Evolutionary conservation across 495 filamentous ascomycete species (phyloP).

Genomic region (Aspergillus kassunensis): DNA sequence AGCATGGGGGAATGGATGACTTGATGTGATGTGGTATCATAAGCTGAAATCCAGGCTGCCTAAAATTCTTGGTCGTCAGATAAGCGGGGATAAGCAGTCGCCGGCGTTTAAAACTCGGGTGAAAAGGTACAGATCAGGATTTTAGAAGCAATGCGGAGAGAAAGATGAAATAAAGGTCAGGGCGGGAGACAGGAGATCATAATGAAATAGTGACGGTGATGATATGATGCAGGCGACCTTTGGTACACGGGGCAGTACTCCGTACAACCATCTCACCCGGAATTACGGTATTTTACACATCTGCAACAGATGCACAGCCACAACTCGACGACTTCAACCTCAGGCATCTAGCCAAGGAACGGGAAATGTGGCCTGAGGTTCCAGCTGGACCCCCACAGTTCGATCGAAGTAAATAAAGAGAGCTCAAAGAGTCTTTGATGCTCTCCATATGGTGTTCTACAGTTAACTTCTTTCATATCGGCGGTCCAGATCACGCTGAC

Average conservation of each 20-base stretch:
- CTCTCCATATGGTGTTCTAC: no score
- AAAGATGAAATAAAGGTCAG: neutral
- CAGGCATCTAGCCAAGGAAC: slow-evolving; percentile 4
- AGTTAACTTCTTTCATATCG: no score
- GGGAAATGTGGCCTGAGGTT: slow-evolving; percentile 6
- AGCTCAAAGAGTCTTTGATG: no score
- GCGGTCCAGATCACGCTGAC: slow-evolving; percentile 4
- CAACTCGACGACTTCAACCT: no score
- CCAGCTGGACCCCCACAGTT: neutral
- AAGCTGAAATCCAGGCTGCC: slow-evolving; percentile 4
- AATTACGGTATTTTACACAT: no score
- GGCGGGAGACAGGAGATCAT: no score
- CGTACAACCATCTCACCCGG: no score
- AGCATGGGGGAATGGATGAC: slow-evolving; percentile 11
- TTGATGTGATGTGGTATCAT: slow-evolving; percentile 7
- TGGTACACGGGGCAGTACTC: no score
- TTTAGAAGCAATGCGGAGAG: neutral
- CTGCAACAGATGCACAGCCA: no score
- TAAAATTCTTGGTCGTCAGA: neutral
- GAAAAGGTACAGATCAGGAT: neutral
- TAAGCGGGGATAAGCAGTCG: neutral
- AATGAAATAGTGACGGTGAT: no score
- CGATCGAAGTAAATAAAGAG: slow-evolving; percentile 3
- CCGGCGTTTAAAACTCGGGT: neutral
- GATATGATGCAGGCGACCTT: no score